Evolutionary conservation across 2,329 filamentous ascomycete genomes (phyloP).

Genomic region (Neofusicoccum umdonicola): DNA sequence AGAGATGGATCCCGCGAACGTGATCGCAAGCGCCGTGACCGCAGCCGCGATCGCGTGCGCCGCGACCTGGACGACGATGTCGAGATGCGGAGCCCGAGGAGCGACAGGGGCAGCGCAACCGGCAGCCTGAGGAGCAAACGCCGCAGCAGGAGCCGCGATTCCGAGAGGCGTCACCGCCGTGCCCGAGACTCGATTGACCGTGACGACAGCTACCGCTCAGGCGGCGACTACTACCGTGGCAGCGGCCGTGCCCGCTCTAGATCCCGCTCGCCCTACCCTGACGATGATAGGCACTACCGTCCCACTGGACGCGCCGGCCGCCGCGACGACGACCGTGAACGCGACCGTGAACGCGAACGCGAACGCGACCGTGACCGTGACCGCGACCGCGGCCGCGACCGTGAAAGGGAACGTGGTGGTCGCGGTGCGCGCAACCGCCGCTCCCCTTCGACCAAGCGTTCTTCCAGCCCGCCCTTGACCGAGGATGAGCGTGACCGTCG

Average conservation of each 20-base stretch:
- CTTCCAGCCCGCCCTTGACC: constrained; percentile 63
- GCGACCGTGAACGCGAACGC: constrained; percentile 51
- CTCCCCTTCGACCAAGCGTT: constrained; percentile 40
- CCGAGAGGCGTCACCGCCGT: constrained; percentile 22
- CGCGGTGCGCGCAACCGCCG: constrained; percentile 47
- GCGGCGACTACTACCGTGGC: constrained; percentile 41
- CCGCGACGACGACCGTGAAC: constrained; percentile 52
- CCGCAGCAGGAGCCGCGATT: constrained; percentile 26
- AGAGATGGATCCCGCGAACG: constrained; percentile 25
- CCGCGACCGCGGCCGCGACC: constrained; percentile 55
- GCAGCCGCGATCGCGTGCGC: constrained; percentile 23
- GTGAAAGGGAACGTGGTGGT: constrained; percentile 56
- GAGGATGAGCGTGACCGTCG: constrained; percentile 96
- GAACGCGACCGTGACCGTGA: constrained; percentile 55
- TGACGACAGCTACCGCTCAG: constrained; percentile 20
- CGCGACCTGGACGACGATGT: constrained; percentile 36
- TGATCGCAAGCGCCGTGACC: constrained; percentile 28
- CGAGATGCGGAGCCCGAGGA: constrained; percentile 30
- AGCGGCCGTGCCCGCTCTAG: constrained; percentile 33
- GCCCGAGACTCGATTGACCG: constrained; percentile 23
- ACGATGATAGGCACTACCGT: constrained; percentile 38
- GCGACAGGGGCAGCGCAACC: constrained; percentile 35
- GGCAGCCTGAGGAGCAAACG: constrained; percentile 33
- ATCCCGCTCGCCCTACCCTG: constrained; percentile 34
- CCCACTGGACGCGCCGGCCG: constrained; percentile 30